phyloP scores from a whole-genome alignment of 1,284 basidiomycete genomes.

The Rhodotorula sp. region DNA sequence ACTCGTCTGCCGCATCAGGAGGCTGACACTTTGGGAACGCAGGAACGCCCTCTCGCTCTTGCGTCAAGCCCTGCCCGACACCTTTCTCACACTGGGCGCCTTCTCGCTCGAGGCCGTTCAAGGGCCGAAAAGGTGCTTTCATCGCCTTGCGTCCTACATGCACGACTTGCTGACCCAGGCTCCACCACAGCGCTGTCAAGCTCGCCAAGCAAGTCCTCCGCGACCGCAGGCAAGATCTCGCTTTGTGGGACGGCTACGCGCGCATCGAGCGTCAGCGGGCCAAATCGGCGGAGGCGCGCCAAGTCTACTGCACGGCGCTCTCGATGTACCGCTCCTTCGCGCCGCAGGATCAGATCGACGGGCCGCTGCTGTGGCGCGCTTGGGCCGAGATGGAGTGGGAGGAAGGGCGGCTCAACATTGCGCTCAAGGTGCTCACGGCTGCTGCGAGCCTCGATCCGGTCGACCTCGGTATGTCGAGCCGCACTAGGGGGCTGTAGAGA shows the following conservation, averaged over 20 bases:
- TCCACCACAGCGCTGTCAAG: conserved; percentile 63
- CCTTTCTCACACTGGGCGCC: conserved; percentile 49
- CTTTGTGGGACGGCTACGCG: conserved; percentile 78
- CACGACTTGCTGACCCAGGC: conserved; percentile 8
- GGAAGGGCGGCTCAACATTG: conserved; percentile 59
- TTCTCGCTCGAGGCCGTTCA: conserved; percentile 64
- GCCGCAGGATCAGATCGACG: conserved; percentile 34
- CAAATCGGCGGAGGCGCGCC: conserved; percentile 70
- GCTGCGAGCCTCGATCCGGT: conserved; percentile 1
- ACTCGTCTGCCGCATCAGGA: background rate
- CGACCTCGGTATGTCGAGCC: conserved; percentile 19
- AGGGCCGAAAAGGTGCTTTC: conserved; percentile 63
- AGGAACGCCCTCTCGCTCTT: conserved; percentile 47
- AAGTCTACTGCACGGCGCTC: conserved; percentile 70
- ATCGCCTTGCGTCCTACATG: conserved; percentile 14
- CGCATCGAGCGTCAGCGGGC: conserved; percentile 73
- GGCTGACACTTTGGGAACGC: background rate
- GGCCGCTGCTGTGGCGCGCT: conserved; percentile 67
- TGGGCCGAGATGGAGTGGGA: conserved; percentile 91
- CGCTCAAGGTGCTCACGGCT: conserved; percentile 62
- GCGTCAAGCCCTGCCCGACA: conserved; percentile 48
- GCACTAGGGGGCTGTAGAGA: fast-evolving
- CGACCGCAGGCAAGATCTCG: conserved; percentile 63
- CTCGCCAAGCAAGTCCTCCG: conserved; percentile 71
- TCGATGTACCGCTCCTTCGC: conserved; percentile 45